Conservation (phyloP, 2,329 filamentous ascomycete genomes). For the Acrocalymma vagum region DNA sequence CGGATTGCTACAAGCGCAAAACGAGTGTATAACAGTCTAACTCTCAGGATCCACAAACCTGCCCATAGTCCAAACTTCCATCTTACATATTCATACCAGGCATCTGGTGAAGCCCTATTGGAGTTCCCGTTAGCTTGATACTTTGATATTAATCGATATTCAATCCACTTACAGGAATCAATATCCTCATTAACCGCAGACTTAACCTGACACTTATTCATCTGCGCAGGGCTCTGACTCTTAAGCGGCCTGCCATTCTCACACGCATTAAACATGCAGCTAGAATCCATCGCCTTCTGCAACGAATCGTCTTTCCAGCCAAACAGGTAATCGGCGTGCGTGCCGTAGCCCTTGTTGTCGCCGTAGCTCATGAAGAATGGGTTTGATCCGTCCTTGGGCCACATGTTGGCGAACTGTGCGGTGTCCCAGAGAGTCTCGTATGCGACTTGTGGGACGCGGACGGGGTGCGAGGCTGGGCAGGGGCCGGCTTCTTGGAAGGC, state of each 20-base stretch:
- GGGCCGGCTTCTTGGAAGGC: conserved; percentile 28
- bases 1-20: too few relatives aligned
- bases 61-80: not conserved
- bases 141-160: not conserved
- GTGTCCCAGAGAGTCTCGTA: conserved; percentile 44
- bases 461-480: conserved; percentile 37
- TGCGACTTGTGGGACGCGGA: conserved; percentile 40
- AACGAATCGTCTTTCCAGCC: conserved; percentile 39
- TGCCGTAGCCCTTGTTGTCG: conserved; percentile 37
- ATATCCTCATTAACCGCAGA: conserved; percentile 28
- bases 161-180: conserved; percentile 30
- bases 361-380: conserved; percentile 35
- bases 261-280: conserved; percentile 35
- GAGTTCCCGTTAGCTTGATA: not conserved
- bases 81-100: not conserved
- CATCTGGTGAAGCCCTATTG: not conserved
- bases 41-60: not conserved
- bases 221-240: conserved; percentile 26
- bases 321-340: conserved; percentile 39
- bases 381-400: conserved; percentile 34
- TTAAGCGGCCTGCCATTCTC: conserved; percentile 29
- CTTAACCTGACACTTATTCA: conserved; percentile 36
- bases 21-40: not conserved
- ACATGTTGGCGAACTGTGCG: conserved; percentile 30
- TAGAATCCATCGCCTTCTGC: conserved; percentile 33